Evolutionary conservation across 495 filamentous ascomycete species (phyloP).

Genomic region (Venustampulla echinocandica): DNA sequence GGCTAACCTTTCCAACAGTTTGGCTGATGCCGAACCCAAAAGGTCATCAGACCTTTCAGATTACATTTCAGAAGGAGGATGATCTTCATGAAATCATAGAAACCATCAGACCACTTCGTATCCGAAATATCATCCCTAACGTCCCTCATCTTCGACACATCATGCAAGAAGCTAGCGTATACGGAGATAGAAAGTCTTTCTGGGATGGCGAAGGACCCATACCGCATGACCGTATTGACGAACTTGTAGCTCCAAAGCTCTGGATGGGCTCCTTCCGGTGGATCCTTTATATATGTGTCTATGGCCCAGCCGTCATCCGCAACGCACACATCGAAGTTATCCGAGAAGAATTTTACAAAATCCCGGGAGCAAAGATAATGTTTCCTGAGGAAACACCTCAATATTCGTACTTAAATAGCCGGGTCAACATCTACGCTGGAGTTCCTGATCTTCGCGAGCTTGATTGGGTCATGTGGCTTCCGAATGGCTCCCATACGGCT

Average conservation of each 20-base stretch:
- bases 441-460: conserved; percentile 39
- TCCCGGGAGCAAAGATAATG: conserved; percentile 30
- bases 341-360: conserved; percentile 28
- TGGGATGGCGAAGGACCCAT: conserved; percentile 32
- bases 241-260: conserved; percentile 29
- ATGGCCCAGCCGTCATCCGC: conserved; percentile 27
- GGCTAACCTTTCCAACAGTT: no score
- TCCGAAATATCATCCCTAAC: conserved; percentile 45
- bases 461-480: conserved; percentile 45
- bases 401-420: conserved; percentile 20
- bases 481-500: conserved; percentile 44
- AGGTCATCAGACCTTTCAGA: conserved; percentile 39
- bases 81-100: conserved; percentile 40
- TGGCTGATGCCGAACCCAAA: conserved; percentile 43
- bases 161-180: conserved; percentile 38
- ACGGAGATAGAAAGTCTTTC: conserved; percentile 34
- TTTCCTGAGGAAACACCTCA: conserved; percentile 22
- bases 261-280: conserved; percentile 40
- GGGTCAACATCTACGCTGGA: conserved; percentile 25
- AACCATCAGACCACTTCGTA: conserved; percentile 43
- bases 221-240: conserved; percentile 27
- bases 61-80: conserved; percentile 41
- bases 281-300: conserved; percentile 45
- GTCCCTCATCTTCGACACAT: conserved; percentile 47
- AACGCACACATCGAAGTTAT: conserved; percentile 25